A percentile compares a stretch with the other conserved stretches of the same genome.
These are phyloP conservation scores for Aspergillus versicolor DNA, from an alignment of 2,329 filamentous ascomycete genomes.

Conservation along the genomic window DNA sequence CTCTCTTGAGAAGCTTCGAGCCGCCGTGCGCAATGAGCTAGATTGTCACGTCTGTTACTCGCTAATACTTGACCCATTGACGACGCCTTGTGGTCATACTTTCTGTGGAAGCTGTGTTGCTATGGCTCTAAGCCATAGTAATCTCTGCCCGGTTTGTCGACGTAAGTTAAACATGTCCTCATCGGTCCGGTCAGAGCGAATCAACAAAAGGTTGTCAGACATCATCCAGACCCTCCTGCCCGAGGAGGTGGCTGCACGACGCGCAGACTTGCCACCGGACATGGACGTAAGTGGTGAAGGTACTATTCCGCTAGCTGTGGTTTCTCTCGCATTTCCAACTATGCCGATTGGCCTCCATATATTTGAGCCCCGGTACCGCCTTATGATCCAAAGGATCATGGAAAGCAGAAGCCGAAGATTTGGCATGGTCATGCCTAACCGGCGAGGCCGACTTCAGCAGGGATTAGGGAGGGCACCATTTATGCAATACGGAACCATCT, in stretches of 20 bases:
- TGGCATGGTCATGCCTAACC: constrained; percentile 77
- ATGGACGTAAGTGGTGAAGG: constrained; percentile 55
- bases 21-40: constrained; percentile 65
- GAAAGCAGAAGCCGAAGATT: constrained; percentile 70
- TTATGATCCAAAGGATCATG: constrained; percentile 81
- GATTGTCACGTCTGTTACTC: constrained; percentile 89
- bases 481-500: constrained; percentile 72
- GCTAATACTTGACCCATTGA: constrained; percentile 76
- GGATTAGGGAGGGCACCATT: constrained; percentile 58
- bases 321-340: constrained; percentile 74
- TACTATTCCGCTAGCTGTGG: constrained; percentile 74
- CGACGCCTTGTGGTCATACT: constrained; percentile 83
- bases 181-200: constrained; percentile 49
- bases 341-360: constrained; percentile 86
- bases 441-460: constrained; percentile 52
- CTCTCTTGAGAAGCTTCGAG: constrained; percentile 60
- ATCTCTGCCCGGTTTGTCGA: constrained; percentile 78
- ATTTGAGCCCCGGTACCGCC: constrained; percentile 86
- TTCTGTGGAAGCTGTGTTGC: constrained; percentile 80
- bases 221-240: constrained; percentile 70
- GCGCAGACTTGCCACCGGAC: constrained; percentile 54
- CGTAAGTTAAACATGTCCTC: constrained; percentile 58
- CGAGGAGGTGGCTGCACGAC: constrained; percentile 60
- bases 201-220: constrained; percentile 63
- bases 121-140: constrained; percentile 73